Conservation (phyloP, 331 rosid genomes). For the Pyracantha coccinea region DNA sequence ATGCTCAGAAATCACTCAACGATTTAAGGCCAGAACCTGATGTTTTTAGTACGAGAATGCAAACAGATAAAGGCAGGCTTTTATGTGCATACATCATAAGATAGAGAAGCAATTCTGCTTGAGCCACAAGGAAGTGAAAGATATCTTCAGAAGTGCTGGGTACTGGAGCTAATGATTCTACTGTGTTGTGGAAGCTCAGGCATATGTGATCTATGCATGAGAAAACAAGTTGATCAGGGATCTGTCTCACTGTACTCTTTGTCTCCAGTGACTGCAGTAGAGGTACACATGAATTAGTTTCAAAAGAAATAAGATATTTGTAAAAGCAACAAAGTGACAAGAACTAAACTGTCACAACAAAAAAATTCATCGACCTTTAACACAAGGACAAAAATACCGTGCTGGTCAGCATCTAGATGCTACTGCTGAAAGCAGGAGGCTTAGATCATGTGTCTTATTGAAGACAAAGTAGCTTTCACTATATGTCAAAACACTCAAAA, state of each 20-base stretch:
- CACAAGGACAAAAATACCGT: background rate
- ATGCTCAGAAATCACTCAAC: slow-evolving; percentile 45
- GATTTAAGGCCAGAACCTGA: slow-evolving; percentile 60
- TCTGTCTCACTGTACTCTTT: slow-evolving; percentile 23
- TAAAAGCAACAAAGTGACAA: background rate
- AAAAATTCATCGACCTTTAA: too few relatives aligned
- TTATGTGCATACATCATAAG: slow-evolving; percentile 47
- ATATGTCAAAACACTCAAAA: background rate
- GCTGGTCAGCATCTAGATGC: background rate
- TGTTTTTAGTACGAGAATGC: slow-evolving; percentile 51
- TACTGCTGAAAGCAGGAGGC: background rate
- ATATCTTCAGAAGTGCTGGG: slow-evolving; percentile 47
- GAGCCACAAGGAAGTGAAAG: slow-evolving; percentile 60
- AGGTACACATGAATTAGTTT: background rate
- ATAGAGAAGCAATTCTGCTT: slow-evolving; percentile 57
- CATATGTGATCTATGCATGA: slow-evolving; percentile 59
- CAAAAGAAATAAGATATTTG: background rate
- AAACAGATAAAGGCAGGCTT: slow-evolving; percentile 34
- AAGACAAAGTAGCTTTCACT: background rate
- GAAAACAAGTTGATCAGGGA: slow-evolving; percentile 36
- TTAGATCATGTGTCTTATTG: background rate
- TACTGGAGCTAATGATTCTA: slow-evolving; percentile 50
- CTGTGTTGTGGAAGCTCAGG: slow-evolving; percentile 45
- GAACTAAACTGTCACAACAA: too few relatives aligned
- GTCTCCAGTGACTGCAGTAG: slow-evolving; percentile 48